phyloP scores from a whole-genome alignment of 768 basidiomycete species.

The Phylloporus sp. region DNA sequence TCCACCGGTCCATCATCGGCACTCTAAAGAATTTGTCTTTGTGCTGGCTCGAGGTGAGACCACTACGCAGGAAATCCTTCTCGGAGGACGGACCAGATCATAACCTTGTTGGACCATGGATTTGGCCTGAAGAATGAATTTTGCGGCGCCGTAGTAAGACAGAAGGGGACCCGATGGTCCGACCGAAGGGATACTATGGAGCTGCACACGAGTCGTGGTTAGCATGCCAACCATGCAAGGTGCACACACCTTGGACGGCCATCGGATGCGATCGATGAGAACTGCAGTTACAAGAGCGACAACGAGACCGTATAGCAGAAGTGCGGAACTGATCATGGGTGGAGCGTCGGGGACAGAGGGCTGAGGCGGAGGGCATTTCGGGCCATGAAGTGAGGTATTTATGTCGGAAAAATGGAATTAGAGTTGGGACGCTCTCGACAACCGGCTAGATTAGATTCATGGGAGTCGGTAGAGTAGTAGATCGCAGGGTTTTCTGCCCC shows the following conservation, averaged over 20 bases:
- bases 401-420: conserved; percentile 29
- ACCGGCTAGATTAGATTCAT: conserved; percentile 28
- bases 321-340: conserved; percentile 23
- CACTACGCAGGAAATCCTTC: background rate
- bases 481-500: conserved; percentile 8
- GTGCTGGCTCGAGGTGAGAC: conserved; percentile 23
- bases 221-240: background rate
- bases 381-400: conserved; percentile 28
- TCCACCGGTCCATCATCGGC: conserved; percentile 41
- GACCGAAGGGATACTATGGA: conserved; percentile 32
- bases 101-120: conserved; percentile 36
- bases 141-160: conserved; percentile 30
- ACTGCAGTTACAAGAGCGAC: conserved; percentile 12
- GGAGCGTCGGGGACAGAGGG: conserved; percentile 18
- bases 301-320: conserved; percentile 19
- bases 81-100: conserved; percentile 23
- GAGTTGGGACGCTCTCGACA: conserved; percentile 24
- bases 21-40: conserved; percentile 40
- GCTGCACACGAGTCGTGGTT: conserved; percentile 14
- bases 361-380: conserved; percentile 28
- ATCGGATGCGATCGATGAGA: conserved; percentile 16
- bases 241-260: conserved; percentile 25
- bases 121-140: conserved; percentile 29
- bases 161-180: conserved; percentile 32
- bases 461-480: conserved; percentile 14